Base-by-base conservation (phyloP, 768 basidiomycete genomes). In the Coprinellus micaceus region DNA sequence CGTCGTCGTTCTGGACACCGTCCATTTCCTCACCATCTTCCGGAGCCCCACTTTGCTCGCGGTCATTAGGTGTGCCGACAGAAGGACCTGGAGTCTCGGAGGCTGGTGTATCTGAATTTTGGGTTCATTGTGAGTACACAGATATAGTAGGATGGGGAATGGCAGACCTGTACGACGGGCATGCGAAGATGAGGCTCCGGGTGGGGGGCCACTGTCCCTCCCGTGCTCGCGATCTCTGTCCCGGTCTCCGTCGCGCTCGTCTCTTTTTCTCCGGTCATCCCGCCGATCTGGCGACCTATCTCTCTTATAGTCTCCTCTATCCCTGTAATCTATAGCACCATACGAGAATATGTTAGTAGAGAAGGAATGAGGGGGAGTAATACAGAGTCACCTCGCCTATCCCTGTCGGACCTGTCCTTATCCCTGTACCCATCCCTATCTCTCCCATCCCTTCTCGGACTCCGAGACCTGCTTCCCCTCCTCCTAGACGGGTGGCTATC, bases 1-100 rank as follows among this genome's bases (percentile, higher is more conserved):
- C 89, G 39, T 89, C 89, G 13, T 83, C 85, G 56, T 79, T 81
- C 26, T 73, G 33, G 33, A 33, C 76, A 22, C 74, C 81, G 57
- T 86, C 84, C 64, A 75, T 75, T 30, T 74, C 76, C 57, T 82
- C 82, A 2, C 77, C 81, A 43, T 78, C 77, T 62, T 74, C 73
- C 33, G 64, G 61, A 45, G 22, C 41, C 17, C 28, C 49, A 30
- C 48, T 56, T 22, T 30, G 15, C 40, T 56, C 47, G 7, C 47
- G 60, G n/a, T n/a, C n/a, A 22, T 62, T 55, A 43, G 63, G 52
- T 33, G 33, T 6, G 33, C 13, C 33, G 33, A 13, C 63, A 22
- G 49, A 37, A 10, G 17, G 51, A 37, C 44, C 21, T 47, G 56
- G 10, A 21, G 52, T 19, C 28, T 45, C 57, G 4, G 45, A 47